Percentiles rank a stretch among this genome's conserved stretches.
Evolutionary conservation across 192 early-diverging fungal species (phyloP).

Genomic region (Rhizoclosmatium sp.): DNA sequence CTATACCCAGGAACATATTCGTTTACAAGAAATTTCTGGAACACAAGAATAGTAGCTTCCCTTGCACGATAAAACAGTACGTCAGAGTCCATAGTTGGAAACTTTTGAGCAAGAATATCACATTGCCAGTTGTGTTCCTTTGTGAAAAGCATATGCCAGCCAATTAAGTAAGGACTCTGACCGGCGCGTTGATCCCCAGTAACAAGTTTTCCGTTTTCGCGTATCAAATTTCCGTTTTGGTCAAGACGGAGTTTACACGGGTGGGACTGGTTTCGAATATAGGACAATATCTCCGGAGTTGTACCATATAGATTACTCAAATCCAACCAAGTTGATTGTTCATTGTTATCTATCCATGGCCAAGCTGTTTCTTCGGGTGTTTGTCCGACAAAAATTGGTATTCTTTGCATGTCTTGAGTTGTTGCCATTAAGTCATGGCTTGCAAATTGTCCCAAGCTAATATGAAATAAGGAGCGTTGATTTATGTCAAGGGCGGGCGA

Average conservation of each 20-base stretch:
- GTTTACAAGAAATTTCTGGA: neutral
- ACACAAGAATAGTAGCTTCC: conserved; percentile 8
- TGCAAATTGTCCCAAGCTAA: conserved; percentile 4
- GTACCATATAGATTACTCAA: neutral
- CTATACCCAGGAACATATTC: neutral
- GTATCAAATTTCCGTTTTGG: neutral
- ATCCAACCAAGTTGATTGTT: neutral
- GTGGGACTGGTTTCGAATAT: neutral
- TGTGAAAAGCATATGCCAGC: conserved; percentile 3
- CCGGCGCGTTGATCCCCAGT: neutral
- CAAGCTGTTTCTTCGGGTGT: neutral
- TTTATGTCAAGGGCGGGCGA: neutral
- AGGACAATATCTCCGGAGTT: neutral
- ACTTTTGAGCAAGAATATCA: neutral
- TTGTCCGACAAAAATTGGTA: neutral
- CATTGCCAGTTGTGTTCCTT: conserved; percentile 6
- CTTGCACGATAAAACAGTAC: neutral
- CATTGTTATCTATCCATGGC: conserved; percentile 3
- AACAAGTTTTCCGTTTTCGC: neutral
- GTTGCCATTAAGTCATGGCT: neutral
- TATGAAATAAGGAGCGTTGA: neutral
- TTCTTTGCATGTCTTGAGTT: neutral
- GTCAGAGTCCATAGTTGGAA: neutral
- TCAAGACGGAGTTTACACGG: neutral
- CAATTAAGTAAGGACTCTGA: conserved; percentile 1